Base-by-base conservation (phyloP, 148 eudicot species). In the Camellia lanceoleosa region DNA sequence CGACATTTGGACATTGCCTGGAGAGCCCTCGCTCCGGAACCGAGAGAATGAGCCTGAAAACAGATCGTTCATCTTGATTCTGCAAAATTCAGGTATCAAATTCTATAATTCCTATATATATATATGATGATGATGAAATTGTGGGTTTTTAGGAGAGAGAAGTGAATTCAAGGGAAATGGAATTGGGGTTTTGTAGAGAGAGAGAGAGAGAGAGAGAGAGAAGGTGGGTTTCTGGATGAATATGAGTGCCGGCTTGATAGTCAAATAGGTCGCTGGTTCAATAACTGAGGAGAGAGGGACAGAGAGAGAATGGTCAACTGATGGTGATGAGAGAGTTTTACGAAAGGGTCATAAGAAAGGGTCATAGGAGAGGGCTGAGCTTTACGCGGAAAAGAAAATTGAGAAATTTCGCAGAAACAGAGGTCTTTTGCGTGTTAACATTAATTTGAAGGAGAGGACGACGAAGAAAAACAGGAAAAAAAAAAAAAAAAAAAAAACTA, bases 11-110 rank as follows among this genome's bases (percentile, higher is more conserved):
- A 87, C 80, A 11, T 62, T 19, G 58, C 59, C 56, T 0, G 71
- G 68, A 8, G 85, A 52, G 43, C 59, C 85, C 5, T 68, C 81
- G 51, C 70, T 68, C 12, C 77, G 71, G 78, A 77, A 71, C 19
- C 84, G 79, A 23, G 89, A 85, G 68, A 87, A 87, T 0, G 91
- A 89, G 42, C 88, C 76, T 4, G 89, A 87, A 42, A 89, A 85
- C 1, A 86, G 85, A 77, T 89, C 87, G 46, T 89, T 89, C 91
- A 89, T 89, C 14, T 73, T 85, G 12, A 10, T 2, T 20, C 55
- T 5, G 10, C 9, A 3, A 15, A 58, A 56, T 1, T 18, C 58
- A 0, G 41, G 62, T 2, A 3, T 55, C 46, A 3, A 54, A 54
- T 71, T 71, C 12, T 13, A 8, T 10, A 3, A 18, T 55, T 8